Conservation (phyloP, 164 flowering plant genomes). For the Platanus orientalis region DNA sequence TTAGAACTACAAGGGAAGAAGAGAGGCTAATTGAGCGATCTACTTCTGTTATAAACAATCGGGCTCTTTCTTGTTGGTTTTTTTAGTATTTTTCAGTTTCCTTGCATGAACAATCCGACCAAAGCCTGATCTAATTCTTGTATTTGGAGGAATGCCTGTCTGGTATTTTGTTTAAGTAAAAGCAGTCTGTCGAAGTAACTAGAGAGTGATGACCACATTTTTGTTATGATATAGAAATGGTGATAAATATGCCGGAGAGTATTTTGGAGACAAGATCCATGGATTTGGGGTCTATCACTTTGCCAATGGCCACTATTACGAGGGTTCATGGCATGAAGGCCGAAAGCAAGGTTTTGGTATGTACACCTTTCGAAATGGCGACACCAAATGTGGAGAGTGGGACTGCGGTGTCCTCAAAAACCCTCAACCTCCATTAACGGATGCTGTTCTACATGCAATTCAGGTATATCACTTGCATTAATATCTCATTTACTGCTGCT, state of each 20-base stretch:
- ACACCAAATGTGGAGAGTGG: slow-evolving; percentile 83
- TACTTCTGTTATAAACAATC: too few relatives aligned
- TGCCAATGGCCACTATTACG: slow-evolving; percentile 88
- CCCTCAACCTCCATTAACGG: slow-evolving; percentile 45
- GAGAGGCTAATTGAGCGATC: too few relatives aligned
- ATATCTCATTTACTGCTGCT: background rate
- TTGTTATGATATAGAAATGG: slow-evolving; percentile 59
- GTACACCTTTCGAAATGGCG: slow-evolving; percentile 84
- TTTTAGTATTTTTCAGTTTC: too few relatives aligned
- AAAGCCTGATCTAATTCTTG: too few relatives aligned
- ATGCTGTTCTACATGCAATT: slow-evolving; percentile 61
- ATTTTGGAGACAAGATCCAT: slow-evolving; percentile 93
- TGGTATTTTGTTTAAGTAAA: too few relatives aligned
- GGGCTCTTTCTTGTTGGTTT: too few relatives aligned
- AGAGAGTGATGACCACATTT: slow-evolving; percentile 3
- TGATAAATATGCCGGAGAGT: slow-evolving; percentile 90
- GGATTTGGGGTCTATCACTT: slow-evolving; percentile 97
- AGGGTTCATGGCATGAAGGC: slow-evolving; percentile 99
- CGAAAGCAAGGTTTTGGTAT: slow-evolving; percentile 88
- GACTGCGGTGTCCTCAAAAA: slow-evolving; percentile 59
- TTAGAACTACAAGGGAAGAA: too few relatives aligned
- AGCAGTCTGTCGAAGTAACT: background rate
- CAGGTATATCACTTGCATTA: slow-evolving; percentile 46
- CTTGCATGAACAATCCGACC: too few relatives aligned
- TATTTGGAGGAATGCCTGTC: too few relatives aligned